Base-by-base conservation (phyloP, 1,139 yeast genomes). In the Yarrowia galli region DNA sequence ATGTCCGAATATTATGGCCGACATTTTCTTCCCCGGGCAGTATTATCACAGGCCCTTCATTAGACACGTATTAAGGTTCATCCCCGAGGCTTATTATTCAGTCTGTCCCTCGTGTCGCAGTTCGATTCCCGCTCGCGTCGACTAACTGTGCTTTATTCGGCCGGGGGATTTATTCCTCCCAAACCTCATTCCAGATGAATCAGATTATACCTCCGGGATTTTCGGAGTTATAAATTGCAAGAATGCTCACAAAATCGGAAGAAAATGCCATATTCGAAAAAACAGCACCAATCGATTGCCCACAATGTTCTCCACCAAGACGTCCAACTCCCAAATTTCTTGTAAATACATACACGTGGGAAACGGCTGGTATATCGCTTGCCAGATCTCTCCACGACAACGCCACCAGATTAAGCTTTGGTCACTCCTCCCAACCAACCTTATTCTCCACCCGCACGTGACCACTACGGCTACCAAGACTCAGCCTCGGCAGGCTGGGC, bases 351-450 rank as follows among this genome's bases (percentile, higher is more conserved):
- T 15, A 36, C 40, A 36, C 40, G 40, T 36, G 40, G 22, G 23
- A 25, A 48, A n/a, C 22, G 15, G 13, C 22, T 16, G 53, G 53
- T 16, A 20, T 16, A 3, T 23, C 20, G 20, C 4, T 13, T 16
- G 49, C 49, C 49, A 45, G 9, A 45, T 45, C 3, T 45, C 32
- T 10, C 10, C 12, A 20, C 23, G 13, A 13, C 43, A 10, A 53
- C 60, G 60, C 60, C 60, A 53, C 60, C 43, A 53, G 23, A 51
- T 25, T 8, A 53, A 36, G 25, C 42, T 53, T 36, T 22, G 10
- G 38, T 0, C 8, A 2, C 60, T 51, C 58, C 58, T 36, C 60
- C 60, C 60, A 53, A 53, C 60, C 22, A 53, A 53, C 45, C 60
- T 53, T 53, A 53, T 53, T 53, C 32, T 10, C 42, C 20, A 22